Percentiles rank a stretch among this genome's conserved stretches.
These are phyloP conservation scores for Dactylellina leptospora DNA, from an alignment of 2,329 filamentous ascomycete genomes.

Conservation along the genomic window DNA sequence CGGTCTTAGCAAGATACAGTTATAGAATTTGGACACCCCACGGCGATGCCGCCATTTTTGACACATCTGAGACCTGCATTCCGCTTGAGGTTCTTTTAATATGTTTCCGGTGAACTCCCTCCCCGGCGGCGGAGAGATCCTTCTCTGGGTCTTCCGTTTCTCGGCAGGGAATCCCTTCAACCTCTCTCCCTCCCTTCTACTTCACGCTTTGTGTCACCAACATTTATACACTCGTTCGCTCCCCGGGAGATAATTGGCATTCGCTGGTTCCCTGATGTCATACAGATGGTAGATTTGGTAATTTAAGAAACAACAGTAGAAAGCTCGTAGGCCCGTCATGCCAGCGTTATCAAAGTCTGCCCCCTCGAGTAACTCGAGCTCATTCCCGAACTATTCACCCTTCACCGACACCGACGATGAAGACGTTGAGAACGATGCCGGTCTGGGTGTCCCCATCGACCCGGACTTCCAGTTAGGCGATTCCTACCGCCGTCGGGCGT, in stretches of 20 bases:
- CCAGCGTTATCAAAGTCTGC: slow-evolving; percentile 46
- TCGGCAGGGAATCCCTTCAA: background rate
- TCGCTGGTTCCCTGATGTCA: background rate
- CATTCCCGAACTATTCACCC: slow-evolving; percentile 37
- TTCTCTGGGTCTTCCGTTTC: slow-evolving; percentile 17
- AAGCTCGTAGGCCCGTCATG: too few species aligned
- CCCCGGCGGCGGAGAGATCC: slow-evolving; percentile 16
- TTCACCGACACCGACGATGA: slow-evolving; percentile 43
- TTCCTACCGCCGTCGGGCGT: slow-evolving; percentile 47
- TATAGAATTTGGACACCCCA: slow-evolving; percentile 30
- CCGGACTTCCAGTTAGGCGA: slow-evolving; percentile 49
- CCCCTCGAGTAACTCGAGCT: slow-evolving; percentile 27
- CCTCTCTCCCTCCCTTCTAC: slow-evolving; percentile 11
- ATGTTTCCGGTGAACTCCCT: slow-evolving; percentile 47
- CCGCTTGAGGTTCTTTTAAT: slow-evolving; percentile 4
- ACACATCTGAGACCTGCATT: slow-evolving; percentile 52
- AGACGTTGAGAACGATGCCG: slow-evolving; percentile 30
- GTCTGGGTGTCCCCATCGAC: slow-evolving; percentile 31
- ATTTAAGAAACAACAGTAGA: background rate
- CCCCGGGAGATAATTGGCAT: background rate
- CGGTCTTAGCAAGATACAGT: slow-evolving; percentile 17
- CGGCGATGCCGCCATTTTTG: slow-evolving; percentile 37
- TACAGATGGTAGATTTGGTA: background rate
- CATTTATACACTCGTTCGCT: background rate
- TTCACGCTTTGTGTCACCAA: slow-evolving; percentile 23